phyloP scores from a whole-genome alignment of 2,329 filamentous ascomycete species.

The Phyllosticta capitalensis region DNA sequence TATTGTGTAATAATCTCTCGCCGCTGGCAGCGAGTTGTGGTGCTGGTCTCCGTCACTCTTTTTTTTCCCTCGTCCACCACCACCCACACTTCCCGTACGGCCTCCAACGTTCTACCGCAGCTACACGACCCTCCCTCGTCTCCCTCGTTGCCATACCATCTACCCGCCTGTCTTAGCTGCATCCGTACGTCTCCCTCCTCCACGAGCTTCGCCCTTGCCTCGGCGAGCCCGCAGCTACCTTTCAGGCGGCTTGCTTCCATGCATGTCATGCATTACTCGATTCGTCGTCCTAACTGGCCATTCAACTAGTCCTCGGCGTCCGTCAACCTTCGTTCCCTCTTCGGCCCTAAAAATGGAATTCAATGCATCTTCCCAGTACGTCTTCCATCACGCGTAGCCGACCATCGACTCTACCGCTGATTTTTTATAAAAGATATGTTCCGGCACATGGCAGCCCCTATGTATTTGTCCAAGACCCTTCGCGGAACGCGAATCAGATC shows the following conservation, averaged over 20 bases:
- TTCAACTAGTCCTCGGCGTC: neutral
- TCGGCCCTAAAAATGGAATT: slow-evolving; percentile 30
- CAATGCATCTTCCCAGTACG: slow-evolving; percentile 33
- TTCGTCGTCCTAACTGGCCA: slow-evolving; percentile 1
- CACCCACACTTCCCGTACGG: neutral
- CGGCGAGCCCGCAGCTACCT: slow-evolving; percentile 6
- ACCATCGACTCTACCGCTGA: neutral
- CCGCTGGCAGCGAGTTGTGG: slow-evolving; percentile 3
- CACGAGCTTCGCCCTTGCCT: slow-evolving; percentile 13
- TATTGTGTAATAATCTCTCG: slow-evolving; percentile 5
- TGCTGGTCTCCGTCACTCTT: neutral
- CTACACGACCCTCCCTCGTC: neutral
- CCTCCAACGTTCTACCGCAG: slow-evolving; percentile 3
- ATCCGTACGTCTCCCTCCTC: slow-evolving; percentile 51
- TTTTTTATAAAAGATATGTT: slow-evolving; percentile 23
- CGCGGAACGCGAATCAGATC: slow-evolving; percentile 22
- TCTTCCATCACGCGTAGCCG: neutral
- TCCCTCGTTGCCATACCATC: slow-evolving; percentile 46
- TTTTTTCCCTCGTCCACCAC: neutral
- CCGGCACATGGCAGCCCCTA: slow-evolving; percentile 28
- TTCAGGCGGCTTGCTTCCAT: slow-evolving; percentile 10
- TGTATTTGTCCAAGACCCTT: slow-evolving; percentile 21
- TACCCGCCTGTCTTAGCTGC: slow-evolving; percentile 42
- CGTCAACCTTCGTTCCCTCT: slow-evolving; percentile 10
- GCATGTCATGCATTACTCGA: slow-evolving; percentile 15